Base-by-base conservation (phyloP, 495 filamentous ascomycete genomes). In the Aspergillus panamensis region DNA sequence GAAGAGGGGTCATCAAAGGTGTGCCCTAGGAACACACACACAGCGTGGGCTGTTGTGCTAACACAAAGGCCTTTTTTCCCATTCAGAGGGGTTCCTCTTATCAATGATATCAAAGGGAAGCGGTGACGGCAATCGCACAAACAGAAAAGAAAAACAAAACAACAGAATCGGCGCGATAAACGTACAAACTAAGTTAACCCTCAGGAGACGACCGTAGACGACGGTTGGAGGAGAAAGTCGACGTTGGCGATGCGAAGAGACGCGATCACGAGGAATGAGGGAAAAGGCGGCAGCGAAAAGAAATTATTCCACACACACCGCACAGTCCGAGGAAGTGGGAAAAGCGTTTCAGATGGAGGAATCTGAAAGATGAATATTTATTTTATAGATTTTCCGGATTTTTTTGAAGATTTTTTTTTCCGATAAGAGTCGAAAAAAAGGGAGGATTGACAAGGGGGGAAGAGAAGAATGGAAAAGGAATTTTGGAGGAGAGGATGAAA, bases 331-430 rank as follows among this genome's bases (percentile, higher is more conserved):
- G 62, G 63, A 62, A 61, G 62, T 65, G 65, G 66, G 70, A 69
- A 73, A 71, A 69, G 61, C 59, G 60, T 67, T 43, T 49, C 49
- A 53, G 59, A 49, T 53, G 51, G 44, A 42, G 32, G 32, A 14
- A 49, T 48, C 50, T 45, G 42, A 43, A 43, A 48, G 44, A 48
- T 16, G 44, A 37, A 57, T 70, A 72, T 75, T 64, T 63, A 58
- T 57, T 50, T 75, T 78, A 76, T 78, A 52, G 62, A 56, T 77
- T 76, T 73, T 67, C 60, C 59, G 55, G 62, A 56, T 66, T 69
- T 69, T 68, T 65, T 62, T 70, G 62, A 58, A 62, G 19, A 51
- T 59, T 62, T 66, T 62, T 45, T 68, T 76, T 80, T 81, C 77
- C 69, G 72, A 76, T 58, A 62, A 64, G 60, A 55, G 58, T 75